Evolutionary conservation across 1,284 basidiomycete species (phyloP).

Genomic region (Pseudozyma pruni): DNA sequence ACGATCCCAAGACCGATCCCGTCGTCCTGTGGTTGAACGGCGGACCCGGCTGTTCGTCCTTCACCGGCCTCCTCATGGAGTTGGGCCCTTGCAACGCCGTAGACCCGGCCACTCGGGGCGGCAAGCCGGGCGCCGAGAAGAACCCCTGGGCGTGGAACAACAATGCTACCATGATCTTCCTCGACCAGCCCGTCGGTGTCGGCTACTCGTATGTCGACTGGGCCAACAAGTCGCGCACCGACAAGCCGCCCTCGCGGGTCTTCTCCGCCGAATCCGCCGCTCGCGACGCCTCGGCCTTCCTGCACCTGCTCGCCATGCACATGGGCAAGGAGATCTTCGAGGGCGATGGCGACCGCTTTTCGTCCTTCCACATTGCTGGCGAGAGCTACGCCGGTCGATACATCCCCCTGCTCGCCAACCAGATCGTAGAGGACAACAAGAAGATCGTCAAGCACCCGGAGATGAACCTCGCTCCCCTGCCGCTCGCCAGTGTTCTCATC

Average conservation of each 20-base stretch:
- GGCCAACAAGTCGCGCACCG: slow-evolving; percentile 53
- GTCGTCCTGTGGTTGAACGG: slow-evolving; percentile 66
- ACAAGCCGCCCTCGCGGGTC: slow-evolving; percentile 57
- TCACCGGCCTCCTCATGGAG: slow-evolving; percentile 65
- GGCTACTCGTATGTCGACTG: slow-evolving; percentile 66
- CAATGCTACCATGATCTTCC: slow-evolving; percentile 64
- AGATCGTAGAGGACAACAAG: slow-evolving; percentile 63
- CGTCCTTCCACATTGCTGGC: slow-evolving; percentile 62
- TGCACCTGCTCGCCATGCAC: slow-evolving; percentile 63
- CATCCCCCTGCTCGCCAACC: slow-evolving; percentile 60
- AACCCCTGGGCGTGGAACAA: slow-evolving; percentile 64
- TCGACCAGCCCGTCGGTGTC: slow-evolving; percentile 66
- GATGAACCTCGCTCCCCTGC: slow-evolving; percentile 55
- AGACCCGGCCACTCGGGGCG: slow-evolving; percentile 32
- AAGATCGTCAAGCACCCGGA: slow-evolving; percentile 53
- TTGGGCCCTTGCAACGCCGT: slow-evolving; percentile 64
- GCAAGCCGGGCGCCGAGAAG: slow-evolving; percentile 47
- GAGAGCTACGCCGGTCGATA: slow-evolving; percentile 66
- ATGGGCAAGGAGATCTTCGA: slow-evolving; percentile 45
- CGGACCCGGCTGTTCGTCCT: slow-evolving; percentile 63
- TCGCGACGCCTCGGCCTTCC: slow-evolving; percentile 62
- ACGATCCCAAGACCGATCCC: slow-evolving; percentile 58
- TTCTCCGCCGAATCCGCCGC: slow-evolving; percentile 56
- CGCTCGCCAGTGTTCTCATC: slow-evolving; percentile 59
- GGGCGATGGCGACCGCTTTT: slow-evolving; percentile 18